Evolutionary conservation across 2,329 filamentous ascomycete species (phyloP), one percentile per base, ranked within the genome.

Genomic region (Botrytis pseudocinerea): DNA sequence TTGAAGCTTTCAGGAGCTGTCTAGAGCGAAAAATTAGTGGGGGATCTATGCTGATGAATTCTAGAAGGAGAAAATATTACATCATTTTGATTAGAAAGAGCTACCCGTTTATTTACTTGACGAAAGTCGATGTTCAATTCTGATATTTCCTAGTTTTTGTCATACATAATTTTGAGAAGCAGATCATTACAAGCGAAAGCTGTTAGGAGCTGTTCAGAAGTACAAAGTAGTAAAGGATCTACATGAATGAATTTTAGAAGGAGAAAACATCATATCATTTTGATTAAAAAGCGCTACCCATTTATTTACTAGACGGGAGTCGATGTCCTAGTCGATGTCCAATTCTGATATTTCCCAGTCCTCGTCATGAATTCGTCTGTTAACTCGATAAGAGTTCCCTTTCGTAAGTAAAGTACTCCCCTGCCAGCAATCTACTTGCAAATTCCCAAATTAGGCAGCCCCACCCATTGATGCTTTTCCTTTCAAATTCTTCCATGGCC

Each of bases 401-500:
- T 14, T 16, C 1, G 20, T 25, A 44, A 25, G 32, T 25, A 25
- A 44, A 35, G 32, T 25, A 35, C 20, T 12, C 25, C 12, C 25
- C 14, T 38, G n/a, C 16, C 12, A 18, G 25, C 0, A 25, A 28
- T 20, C 2, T 28, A 22, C 65, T 16, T 6, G 4, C 0, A n/a
- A 61, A 14, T 3, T 61, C 10, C 14, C 51, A 28, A 32, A 42
- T 35, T 68, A 68, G 12, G 14, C 48, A 70, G 76, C 78, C 73
- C 76, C 78, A 44, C 76, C 76, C 59, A 69, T 65, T 14, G 72
- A 54, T 9, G 77, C 75, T 71, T 78, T 80, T 6, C 78, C 79
- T 73, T 79, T 80, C 73, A 80, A 64, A 54, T 78, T 80, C 61
- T 51, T 77, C 70, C 70, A 68, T 20, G 65, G 65, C 84, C 84